Base-by-base conservation (phyloP, 2,329 filamentous ascomycete genomes). In the Xylaria digitata region DNA sequence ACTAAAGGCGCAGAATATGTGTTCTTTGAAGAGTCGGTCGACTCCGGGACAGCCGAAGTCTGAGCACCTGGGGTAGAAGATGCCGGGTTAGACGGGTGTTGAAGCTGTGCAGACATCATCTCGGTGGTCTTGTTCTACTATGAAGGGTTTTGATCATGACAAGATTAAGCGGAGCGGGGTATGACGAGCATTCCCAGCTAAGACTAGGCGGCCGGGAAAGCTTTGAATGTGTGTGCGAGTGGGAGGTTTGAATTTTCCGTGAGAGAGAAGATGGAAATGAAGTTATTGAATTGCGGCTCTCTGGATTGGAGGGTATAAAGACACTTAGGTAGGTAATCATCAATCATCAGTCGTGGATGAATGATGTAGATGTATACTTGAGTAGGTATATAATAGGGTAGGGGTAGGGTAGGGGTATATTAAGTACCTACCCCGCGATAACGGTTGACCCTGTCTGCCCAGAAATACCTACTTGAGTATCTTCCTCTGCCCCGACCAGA, bases 1-100 rank as follows among this genome's bases (percentile, higher is more conserved):
- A 66, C 74, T 21, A 83, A 70, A 6, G 78, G 76, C 21, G 70
- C 45, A 37, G 30, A 26, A 32, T 61, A 23, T 49, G 60, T 32
- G 53, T 52, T 50, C 9, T 58, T 63, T 30, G 59, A 52, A 17
- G 62, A 23, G 32, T 34, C 49, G 23, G 43, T 23, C 3, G 61
- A 26, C 34, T 49, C 59, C 17, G 56, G 26, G 19, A 42, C 26
- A 17, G 30, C 59, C 15, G 65, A 26, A 6, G 40, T 26, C 37
- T 34, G 37, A 30, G 61, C 37, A 6, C 40, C 52, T 4, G 43
- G 17, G 2, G 58, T 34, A 23, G 67, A 34, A 37, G 65, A 13
- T 13, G 46, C 30, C 17, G 49, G 50, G 26, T 61, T 26, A 32
- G 68, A 61, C 40, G 68, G 67, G 19, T 67, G 65, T 54, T 71